Evolutionary conservation across 495 filamentous ascomycete genomes (phyloP).

Genomic region (Aspergillus nanangensis): DNA sequence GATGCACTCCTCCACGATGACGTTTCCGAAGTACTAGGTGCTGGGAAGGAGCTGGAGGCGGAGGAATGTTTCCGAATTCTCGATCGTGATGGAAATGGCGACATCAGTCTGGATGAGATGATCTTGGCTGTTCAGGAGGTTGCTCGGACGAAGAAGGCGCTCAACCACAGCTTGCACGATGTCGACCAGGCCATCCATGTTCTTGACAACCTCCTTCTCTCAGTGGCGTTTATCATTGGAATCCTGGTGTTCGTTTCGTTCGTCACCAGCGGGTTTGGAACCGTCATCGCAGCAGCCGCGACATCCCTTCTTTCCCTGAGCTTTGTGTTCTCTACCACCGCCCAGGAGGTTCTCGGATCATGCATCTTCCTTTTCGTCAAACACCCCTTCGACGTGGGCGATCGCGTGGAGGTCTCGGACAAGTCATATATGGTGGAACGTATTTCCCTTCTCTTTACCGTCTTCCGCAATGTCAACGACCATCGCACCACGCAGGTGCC

Average conservation of each 20-base stretch:
- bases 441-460: conserved; percentile 90
- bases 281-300: conserved; percentile 88
- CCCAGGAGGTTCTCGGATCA: conserved; percentile 89
- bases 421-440: conserved; percentile 81
- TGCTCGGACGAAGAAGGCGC: conserved; percentile 75
- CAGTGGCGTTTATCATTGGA: conserved; percentile 72
- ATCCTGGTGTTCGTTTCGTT: conserved; percentile 90
- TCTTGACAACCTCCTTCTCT: conserved; percentile 76
- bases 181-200: conserved; percentile 92
- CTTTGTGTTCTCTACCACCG: conserved; percentile 87
- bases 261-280: conserved; percentile 76
- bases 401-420: conserved; percentile 76
- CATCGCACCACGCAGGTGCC: conserved; percentile 85
- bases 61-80: conserved; percentile 76
- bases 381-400: conserved; percentile 88
- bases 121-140: conserved; percentile 79
- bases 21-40: conserved; percentile 80
- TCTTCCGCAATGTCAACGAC: conserved; percentile 78
- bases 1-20: conserved; percentile 77
- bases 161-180: conserved; percentile 91
- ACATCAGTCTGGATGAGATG: conserved; percentile 94
- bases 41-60: conserved; percentile 64
- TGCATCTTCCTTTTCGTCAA: conserved; percentile 99
- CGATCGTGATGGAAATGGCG: conserved; percentile 86
- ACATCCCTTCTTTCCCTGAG: conserved; percentile 91